A percentile compares a stretch with the other conserved stretches of the same genome.
Conservation (phyloP, 768 basidiomycete species). For the Trametes cinnabarina region DNA sequence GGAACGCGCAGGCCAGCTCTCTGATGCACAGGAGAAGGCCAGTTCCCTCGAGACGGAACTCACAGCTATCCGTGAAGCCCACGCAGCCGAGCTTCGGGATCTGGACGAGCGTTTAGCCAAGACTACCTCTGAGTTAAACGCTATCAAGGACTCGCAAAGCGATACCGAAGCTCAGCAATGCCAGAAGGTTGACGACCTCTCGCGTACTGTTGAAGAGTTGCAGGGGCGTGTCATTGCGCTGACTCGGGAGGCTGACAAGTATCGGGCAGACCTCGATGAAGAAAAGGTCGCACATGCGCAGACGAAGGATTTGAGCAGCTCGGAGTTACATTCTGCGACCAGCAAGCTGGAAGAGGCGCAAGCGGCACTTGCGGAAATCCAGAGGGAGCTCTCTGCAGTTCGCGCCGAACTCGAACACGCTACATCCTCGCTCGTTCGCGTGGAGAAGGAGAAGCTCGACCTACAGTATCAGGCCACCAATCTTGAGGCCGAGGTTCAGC, state of each 20-base stretch:
- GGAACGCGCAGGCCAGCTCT: neutral
- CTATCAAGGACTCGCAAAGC: conserved; percentile 14
- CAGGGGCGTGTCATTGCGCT: conserved; percentile 39
- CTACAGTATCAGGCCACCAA: conserved; percentile 57
- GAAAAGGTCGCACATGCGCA: conserved; percentile 17
- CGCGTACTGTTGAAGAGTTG: conserved; percentile 29
- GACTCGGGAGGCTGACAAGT: conserved; percentile 30
- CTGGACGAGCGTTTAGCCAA: conserved; percentile 23
- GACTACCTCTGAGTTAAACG: conserved; percentile 15
- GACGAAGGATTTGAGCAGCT: conserved; percentile 12
- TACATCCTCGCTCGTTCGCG: conserved; percentile 32
- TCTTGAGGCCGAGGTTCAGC: conserved; percentile 65
- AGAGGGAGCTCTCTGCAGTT: conserved; percentile 27
- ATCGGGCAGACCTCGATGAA: conserved; percentile 18
- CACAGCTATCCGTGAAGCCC: conserved; percentile 7
- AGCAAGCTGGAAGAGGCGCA: conserved; percentile 17
- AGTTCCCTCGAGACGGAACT: conserved; percentile 13
- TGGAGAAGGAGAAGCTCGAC: conserved; percentile 49
- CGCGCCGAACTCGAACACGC: conserved; percentile 43
- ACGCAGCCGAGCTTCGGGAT: conserved; percentile 19
- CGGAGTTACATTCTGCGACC: conserved; percentile 24
- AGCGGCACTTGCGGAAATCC: conserved; percentile 14
- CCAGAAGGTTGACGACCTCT: conserved; percentile 16
- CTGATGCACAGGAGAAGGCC: conserved; percentile 1
- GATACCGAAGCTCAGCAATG: conserved; percentile 19